These are phyloP conservation scores for Parsonsia alboflavescens DNA, from an alignment of 257 asterid genomes.

Conservation along the genomic window DNA sequence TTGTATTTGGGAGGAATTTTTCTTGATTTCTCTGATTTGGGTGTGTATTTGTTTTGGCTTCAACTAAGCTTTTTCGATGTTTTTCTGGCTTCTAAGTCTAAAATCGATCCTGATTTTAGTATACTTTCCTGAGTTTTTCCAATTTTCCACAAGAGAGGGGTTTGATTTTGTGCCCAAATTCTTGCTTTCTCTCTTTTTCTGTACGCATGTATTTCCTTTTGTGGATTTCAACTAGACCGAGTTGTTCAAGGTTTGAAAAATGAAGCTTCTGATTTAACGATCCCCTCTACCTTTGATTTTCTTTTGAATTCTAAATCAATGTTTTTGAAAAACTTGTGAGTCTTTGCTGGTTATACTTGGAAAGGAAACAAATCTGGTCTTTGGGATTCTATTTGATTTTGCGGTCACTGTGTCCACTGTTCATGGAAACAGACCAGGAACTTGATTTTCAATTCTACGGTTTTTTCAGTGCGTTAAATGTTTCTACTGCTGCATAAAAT, in stretches of 20 bases:
- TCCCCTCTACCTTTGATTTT: conserved; percentile 23
- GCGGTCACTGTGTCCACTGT: conserved; percentile 31
- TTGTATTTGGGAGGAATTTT: conserved; percentile 11
- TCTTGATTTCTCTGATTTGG: conserved; percentile 10
- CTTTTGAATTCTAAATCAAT: conserved; percentile 1
- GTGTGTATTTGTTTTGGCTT: not conserved
- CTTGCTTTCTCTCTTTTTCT: not conserved
- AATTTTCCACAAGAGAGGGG: no score
- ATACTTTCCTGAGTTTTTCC: not conserved
- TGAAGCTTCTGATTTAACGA: conserved; percentile 39
- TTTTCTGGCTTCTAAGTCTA: not conserved
- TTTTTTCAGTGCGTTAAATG: not conserved
- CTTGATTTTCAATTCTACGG: not conserved
- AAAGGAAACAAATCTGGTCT: conserved; percentile 37
- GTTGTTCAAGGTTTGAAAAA: conserved; percentile 9
- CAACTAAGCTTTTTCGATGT: not conserved
- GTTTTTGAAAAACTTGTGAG: conserved; percentile 15
- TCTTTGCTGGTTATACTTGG: conserved; percentile 18
- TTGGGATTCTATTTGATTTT: conserved; percentile 16
- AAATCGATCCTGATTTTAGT: not conserved
- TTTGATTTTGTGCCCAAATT: not conserved
- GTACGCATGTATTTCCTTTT: not conserved
- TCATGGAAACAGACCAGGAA: conserved; percentile 23
- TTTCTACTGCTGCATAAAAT: conserved; percentile 9
- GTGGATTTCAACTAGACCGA: conserved; percentile 8